Conservation (phyloP, 73 alveolate species). For the Paramecium biaurelia region DNA sequence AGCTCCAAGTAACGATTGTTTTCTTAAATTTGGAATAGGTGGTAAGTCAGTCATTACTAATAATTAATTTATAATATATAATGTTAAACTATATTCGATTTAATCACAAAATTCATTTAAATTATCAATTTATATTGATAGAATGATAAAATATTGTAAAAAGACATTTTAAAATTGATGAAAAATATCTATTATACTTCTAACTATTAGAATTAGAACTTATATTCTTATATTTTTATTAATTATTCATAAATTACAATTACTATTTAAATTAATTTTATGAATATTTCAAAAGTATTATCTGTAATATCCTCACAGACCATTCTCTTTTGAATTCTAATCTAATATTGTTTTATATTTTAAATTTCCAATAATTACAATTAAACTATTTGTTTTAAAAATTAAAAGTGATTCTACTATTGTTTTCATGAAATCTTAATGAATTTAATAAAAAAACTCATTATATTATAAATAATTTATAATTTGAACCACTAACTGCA, state of each 20-base stretch:
- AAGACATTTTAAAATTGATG: background rate
- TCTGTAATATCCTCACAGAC: too few species aligned
- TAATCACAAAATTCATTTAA: background rate
- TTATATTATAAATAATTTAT: background rate
- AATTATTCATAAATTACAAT: background rate
- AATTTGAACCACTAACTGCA: conserved; percentile 7
- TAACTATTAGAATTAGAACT: background rate
- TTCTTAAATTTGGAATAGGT: background rate
- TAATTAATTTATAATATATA: background rate
- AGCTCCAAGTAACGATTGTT: background rate
- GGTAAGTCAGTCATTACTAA: background rate
- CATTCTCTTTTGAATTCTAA: too few species aligned
- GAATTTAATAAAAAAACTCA: background rate
- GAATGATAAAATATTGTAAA: background rate
- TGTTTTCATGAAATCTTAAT: background rate
- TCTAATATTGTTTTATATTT: too few species aligned
- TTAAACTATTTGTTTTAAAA: background rate
- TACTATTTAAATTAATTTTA: too few species aligned
- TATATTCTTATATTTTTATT: background rate
- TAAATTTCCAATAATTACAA: background rate
- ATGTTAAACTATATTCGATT: background rate
- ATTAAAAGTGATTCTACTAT: background rate
- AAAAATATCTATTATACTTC: background rate
- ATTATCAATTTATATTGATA: background rate
- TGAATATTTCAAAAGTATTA: too few species aligned